Evolutionary conservation across 441 rosid genomes (phyloP).

Genomic region (Adansonia grandidieri): DNA sequence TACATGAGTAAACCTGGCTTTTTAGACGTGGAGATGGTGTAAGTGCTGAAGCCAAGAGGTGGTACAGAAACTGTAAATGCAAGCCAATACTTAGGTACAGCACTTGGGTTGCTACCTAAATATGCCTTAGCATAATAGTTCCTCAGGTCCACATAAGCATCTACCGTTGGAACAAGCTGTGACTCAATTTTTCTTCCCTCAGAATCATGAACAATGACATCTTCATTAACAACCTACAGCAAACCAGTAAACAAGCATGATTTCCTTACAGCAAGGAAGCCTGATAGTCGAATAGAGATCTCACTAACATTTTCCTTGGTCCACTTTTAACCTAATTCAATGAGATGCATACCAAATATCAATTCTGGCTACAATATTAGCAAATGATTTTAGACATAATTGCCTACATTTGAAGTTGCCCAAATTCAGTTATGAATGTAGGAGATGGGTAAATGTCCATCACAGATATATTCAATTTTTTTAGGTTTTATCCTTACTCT

Average conservation of each 20-base stretch:
- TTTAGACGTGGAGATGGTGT: constrained; percentile 68
- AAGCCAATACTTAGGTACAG: constrained; percentile 83
- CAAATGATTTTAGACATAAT: neutral
- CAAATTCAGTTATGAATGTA: neutral
- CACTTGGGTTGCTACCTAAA: constrained; percentile 65
- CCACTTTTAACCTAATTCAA: constrained; percentile 10
- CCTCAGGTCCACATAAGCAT: constrained; percentile 62
- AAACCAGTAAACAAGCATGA: constrained; percentile 25
- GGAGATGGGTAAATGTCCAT: constrained; percentile 3
- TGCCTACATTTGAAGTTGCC: constrained; percentile 2
- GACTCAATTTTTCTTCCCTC: constrained; percentile 85
- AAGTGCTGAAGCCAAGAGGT: constrained; percentile 94
- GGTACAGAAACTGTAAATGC: constrained; percentile 83
- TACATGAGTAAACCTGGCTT: constrained; percentile 53
- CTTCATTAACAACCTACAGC: constrained; percentile 69
- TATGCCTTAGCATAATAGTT: constrained; percentile 79
- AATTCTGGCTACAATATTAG: neutral
- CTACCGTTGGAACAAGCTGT: constrained; percentile 74
- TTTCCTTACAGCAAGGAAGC: constrained; percentile 19
- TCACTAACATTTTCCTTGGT: constrained; percentile 13
- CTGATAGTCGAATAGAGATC: constrained; percentile 11
- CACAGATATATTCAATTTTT: neutral
- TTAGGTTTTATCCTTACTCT: neutral
- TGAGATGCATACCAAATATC: neutral
- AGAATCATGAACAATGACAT: constrained; percentile 70